Percentiles rank a stretch among this genome's conserved stretches.
phyloP scores from a whole-genome alignment of 495 filamentous ascomycete species.

The Talaromyces borbonicus region DNA sequence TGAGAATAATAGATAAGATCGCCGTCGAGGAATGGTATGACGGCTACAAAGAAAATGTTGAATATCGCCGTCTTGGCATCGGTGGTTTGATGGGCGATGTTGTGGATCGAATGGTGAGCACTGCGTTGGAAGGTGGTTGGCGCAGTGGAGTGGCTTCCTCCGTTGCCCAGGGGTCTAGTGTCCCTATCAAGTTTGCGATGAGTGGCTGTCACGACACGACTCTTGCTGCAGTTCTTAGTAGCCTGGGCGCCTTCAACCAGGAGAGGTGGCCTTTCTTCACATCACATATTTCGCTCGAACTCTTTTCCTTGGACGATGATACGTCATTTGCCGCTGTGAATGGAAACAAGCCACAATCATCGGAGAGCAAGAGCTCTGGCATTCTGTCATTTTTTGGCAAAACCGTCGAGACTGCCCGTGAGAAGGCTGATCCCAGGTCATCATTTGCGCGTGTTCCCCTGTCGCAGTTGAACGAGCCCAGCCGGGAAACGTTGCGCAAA shows the following conservation, averaged over 20 bases:
- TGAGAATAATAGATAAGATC: conserved; percentile 65
- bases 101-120: conserved; percentile 72
- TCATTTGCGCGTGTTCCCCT: conserved; percentile 25
- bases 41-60: conserved; percentile 71
- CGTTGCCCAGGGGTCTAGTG: conserved; percentile 35
- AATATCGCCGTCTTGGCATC: conserved; percentile 82
- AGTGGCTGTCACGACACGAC: conserved; percentile 95
- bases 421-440: conserved; percentile 8
- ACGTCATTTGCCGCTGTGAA: conserved; percentile 7
- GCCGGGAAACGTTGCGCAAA: conserved; percentile 42
- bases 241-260: conserved; percentile 65
- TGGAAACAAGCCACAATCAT: conserved; percentile 17
- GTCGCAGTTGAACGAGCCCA: conserved; percentile 19
- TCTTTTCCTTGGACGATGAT: conserved; percentile 50
- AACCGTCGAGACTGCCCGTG: background rate
- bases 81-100: conserved; percentile 77
- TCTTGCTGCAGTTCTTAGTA: conserved; percentile 66
- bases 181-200: conserved; percentile 58
- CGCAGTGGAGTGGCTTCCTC: conserved; percentile 42
- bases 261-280: conserved; percentile 86
- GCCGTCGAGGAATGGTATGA: conserved; percentile 88
- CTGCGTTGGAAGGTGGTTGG: conserved; percentile 49
- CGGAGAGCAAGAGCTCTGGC: conserved; percentile 16
- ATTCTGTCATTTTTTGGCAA: conserved; percentile 25
- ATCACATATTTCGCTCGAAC: conserved; percentile 80